These are phyloP conservation scores for Perilla frutescens DNA, from an alignment of 257 asterid species.

Conservation along the genomic window DNA sequence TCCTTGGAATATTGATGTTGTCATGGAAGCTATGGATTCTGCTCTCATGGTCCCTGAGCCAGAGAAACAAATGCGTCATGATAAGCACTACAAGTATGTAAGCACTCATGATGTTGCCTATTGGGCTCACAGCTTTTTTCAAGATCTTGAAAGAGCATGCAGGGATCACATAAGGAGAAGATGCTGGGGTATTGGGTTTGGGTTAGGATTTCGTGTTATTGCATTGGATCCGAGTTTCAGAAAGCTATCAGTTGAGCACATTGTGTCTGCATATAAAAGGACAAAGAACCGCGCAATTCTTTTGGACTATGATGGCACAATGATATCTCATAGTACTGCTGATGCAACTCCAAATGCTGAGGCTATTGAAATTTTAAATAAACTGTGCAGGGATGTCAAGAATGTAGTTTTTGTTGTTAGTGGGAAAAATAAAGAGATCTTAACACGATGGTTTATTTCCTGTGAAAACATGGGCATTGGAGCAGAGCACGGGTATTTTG, in stretches of 20 bases:
- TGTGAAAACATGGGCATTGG: conserved; percentile 71
- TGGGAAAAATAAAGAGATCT: conserved; percentile 67
- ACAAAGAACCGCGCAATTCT: conserved; percentile 77
- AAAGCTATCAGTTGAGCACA: conserved; percentile 83
- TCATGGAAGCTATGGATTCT: conserved; percentile 83
- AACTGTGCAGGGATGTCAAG: conserved; percentile 66
- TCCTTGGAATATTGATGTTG: conserved; percentile 85
- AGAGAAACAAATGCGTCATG: conserved; percentile 86
- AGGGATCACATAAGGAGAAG: conserved; percentile 78
- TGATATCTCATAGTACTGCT: conserved; percentile 56
- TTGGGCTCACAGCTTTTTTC: conserved; percentile 88
- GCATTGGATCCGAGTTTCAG: conserved; percentile 87
- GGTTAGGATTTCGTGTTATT: conserved; percentile 79
- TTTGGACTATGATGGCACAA: conserved; percentile 81
- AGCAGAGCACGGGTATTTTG: conserved; percentile 84
- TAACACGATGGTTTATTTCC: conserved; percentile 69
- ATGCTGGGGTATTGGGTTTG: conserved; percentile 93
- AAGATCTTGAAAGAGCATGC: conserved; percentile 86
- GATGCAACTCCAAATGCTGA: conserved; percentile 60
- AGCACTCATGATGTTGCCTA: conserved; percentile 86
- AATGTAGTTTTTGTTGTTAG: conserved; percentile 76
- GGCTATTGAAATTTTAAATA: conserved; percentile 62
- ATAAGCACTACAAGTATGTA: conserved; percentile 81
- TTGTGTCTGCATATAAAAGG: conserved; percentile 87
- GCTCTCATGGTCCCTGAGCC: conserved; percentile 68